Conservation (phyloP, 2,329 filamentous ascomycete genomes). For the Diaporthe amygdali region DNA sequence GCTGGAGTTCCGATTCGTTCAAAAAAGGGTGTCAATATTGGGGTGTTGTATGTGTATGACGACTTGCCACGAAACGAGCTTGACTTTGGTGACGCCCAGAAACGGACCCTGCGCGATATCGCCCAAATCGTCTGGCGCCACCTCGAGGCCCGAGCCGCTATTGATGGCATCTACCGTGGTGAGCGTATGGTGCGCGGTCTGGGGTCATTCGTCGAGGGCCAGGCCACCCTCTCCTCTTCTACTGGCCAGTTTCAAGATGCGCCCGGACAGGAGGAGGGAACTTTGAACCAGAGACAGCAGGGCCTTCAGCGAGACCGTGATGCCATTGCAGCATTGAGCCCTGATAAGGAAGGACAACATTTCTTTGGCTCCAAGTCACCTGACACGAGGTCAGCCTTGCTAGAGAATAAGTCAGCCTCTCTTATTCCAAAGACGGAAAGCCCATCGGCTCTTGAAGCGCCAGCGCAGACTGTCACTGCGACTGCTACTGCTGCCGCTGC, state of each 20-base stretch:
- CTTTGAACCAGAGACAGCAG: constrained; percentile 15
- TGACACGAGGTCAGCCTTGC: neutral
- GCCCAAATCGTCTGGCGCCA: constrained; percentile 33
- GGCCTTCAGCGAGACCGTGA: constrained; percentile 3
- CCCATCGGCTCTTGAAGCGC: neutral
- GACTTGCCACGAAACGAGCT: neutral
- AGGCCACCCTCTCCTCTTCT: constrained; percentile 2
- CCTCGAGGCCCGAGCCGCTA: constrained; percentile 31
- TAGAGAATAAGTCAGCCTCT: neutral
- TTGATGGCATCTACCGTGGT: constrained; percentile 30
- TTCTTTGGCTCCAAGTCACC: neutral
- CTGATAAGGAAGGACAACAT: neutral
- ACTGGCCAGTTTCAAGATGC: neutral
- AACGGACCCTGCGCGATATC: constrained; percentile 31
- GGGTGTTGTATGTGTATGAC: constrained; percentile 13
- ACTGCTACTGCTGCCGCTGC: neutral
- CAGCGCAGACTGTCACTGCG: neutral
- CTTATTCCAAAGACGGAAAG: neutral
- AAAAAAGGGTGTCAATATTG: constrained; percentile 20
- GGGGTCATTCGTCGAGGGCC: constrained; percentile 30
- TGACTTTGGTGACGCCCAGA: constrained; percentile 23
- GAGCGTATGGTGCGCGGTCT: constrained; percentile 32
- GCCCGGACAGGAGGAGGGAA: constrained; percentile 9
- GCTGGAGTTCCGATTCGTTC: constrained; percentile 23
- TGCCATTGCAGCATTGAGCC: neutral